phyloP scores from a whole-genome alignment of 768 basidiomycete species.

The Asterophora lycoperdoides region DNA sequence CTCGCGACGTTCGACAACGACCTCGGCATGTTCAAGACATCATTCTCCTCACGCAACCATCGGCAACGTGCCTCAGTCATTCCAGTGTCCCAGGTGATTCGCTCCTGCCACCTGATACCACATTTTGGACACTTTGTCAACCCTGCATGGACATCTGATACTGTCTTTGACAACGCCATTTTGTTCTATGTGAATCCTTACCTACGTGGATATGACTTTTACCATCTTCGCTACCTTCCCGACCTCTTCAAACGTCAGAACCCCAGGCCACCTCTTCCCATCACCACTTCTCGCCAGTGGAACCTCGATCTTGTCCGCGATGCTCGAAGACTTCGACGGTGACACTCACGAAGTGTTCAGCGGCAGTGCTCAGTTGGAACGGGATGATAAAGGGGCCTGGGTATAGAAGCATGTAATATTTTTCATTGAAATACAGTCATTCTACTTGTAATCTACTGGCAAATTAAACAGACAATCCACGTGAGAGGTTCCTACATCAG shows the following conservation, averaged over 20 bases:
- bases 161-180: conserved; percentile 16
- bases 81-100: conserved; percentile 19
- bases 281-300: no score
- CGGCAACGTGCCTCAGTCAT: conserved; percentile 19
- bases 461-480: no score
- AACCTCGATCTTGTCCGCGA: no score
- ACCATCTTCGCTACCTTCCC: conserved; percentile 17
- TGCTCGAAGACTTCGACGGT: no score
- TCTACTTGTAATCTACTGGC: no score
- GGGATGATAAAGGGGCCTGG: no score
- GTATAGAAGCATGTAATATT: no score
- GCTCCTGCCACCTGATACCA: conserved; percentile 29
- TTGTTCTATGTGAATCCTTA: conserved; percentile 29
- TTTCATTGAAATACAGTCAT: no score
- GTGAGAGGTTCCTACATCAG: no score
- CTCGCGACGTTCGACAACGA: conserved; percentile 11
- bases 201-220: conserved; percentile 26
- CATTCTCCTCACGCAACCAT: conserved; percentile 12
- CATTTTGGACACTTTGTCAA: conserved; percentile 11
- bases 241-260: neutral
- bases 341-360: no score
- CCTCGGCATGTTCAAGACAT: conserved; percentile 20
- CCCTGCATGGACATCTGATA: conserved; percentile 12
- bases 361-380: no score
- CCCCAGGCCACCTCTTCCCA: no score